Evolutionary conservation across 805 yeast genomes (phyloP), one percentile per base, ranked within the genome.

Genomic region (Suhomyces faveliae): DNA sequence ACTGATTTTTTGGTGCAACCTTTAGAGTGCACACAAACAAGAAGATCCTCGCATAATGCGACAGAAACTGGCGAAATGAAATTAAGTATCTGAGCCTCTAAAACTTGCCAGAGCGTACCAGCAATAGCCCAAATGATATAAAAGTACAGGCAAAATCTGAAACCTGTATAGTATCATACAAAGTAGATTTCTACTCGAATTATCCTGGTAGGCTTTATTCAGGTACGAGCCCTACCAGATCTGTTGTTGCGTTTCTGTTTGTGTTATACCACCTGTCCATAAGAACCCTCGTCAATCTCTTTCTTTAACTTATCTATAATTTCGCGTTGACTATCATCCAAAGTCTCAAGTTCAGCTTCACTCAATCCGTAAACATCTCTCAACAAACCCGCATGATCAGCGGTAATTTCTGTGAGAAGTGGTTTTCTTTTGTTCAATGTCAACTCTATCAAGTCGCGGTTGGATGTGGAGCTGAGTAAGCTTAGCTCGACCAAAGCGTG

Each of bases 401-500:
- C 49, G 2, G 63, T 59, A 38, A 73, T 54, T 17, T 55, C 54
- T 4, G 64, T 63, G 22, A 73, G 51, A 2, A 59, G 65, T 2
- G 62, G 63, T 25, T 60, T 61, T n/a, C 53, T 54, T 29, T 67
- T 58, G 51, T 70, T 73, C 41, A 73, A 58, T 25, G 73, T 63
- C 35, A 69, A 58, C 45, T 71, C 71, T 5, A 73, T 62, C 42
- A 63, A 54, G 17, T 71, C 76, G 13, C 64, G 67, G 15, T 64
- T 66, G 8, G 72, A 58, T 3, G 67, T 55, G 43, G 67, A 68
- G 21, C 68, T 55, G 47, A 71, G 50, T 22, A 71, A 51, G 13
- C 89, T 66, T 1, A 84, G 73, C 59, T 91, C 97, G 2, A 90
- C 92, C 23, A 89, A 70, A 0, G 96, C 94, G 63, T 83, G 89